Evolutionary conservation across 169 alveolate genomes (phyloP).

Genomic region (Plasmodium knowlesi): DNA sequence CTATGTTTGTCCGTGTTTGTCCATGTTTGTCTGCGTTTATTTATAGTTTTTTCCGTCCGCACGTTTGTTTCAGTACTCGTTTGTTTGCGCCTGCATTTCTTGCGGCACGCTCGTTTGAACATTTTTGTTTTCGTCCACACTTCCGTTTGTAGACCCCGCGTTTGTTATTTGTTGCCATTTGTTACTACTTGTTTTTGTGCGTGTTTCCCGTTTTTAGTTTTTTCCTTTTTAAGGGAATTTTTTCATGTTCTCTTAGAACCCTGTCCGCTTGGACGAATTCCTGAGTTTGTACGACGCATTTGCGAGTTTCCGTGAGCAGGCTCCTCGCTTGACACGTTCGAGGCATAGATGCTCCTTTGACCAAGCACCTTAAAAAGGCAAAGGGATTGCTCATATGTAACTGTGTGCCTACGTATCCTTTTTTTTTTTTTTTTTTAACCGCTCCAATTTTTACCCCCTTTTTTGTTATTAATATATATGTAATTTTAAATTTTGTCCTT

Average conservation of each 20-base stretch:
- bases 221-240: neutral
- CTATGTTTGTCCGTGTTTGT: neutral
- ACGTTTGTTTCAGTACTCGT: neutral
- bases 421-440: neutral
- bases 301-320: neutral
- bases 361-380: neutral
- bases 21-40: neutral
- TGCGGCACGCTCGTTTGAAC: neutral
- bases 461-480: conserved; percentile 4
- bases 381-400: neutral
- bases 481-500: conserved; percentile 3
- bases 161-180: neutral
- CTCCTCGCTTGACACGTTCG: neutral
- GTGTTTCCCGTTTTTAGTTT: neutral
- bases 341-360: neutral
- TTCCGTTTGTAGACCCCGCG: neutral
- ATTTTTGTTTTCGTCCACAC: neutral
- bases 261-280: neutral
- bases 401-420: neutral
- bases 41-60: neutral
- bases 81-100: neutral
- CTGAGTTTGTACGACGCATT: neutral
- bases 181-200: neutral
- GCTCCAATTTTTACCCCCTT: conserved; percentile 1
- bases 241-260: neutral